phyloP scores from a whole-genome alignment of 345 rosid species.

The Aquilaria sinensis region DNA sequence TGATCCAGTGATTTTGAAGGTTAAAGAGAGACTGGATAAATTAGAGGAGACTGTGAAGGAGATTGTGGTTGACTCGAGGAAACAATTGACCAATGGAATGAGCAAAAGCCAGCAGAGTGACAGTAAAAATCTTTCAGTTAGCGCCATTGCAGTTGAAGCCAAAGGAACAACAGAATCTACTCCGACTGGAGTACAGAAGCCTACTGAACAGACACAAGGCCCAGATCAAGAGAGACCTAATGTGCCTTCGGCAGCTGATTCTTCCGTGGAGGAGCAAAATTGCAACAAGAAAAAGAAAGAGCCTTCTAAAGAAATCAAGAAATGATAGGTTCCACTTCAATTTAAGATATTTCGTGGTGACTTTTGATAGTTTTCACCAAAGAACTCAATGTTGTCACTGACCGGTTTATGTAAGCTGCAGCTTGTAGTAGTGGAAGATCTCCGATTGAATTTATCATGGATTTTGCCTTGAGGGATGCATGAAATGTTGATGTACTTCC shows the following conservation, averaged over 20 bases:
- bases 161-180: slow-evolving; percentile 14
- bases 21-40: slow-evolving; percentile 63
- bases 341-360: too few relatives aligned
- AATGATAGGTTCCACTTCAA: not conserved
- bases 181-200: slow-evolving; percentile 10
- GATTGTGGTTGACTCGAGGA: slow-evolving; percentile 55
- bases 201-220: slow-evolving; percentile 11
- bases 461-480: too few relatives aligned
- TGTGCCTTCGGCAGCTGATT: slow-evolving; percentile 8
- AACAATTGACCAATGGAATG: slow-evolving; percentile 23
- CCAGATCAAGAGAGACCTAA: slow-evolving; percentile 6
- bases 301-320: slow-evolving; percentile 14
- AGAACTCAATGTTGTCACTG: too few relatives aligned
- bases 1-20: slow-evolving; percentile 37
- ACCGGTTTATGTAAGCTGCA: too few relatives aligned
- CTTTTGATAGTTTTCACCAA: too few relatives aligned
- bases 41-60: slow-evolving; percentile 67
- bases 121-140: slow-evolving; percentile 10
- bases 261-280: slow-evolving; percentile 22
- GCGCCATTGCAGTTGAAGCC: not conserved
- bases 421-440: too few relatives aligned
- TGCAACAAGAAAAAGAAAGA: slow-evolving; percentile 14
- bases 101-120: slow-evolving; percentile 30
- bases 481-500: too few relatives aligned
- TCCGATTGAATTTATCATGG: too few relatives aligned